Evolutionary conservation across 768 basidiomycete genomes (phyloP).

Genomic region (Suillus subluteus): DNA sequence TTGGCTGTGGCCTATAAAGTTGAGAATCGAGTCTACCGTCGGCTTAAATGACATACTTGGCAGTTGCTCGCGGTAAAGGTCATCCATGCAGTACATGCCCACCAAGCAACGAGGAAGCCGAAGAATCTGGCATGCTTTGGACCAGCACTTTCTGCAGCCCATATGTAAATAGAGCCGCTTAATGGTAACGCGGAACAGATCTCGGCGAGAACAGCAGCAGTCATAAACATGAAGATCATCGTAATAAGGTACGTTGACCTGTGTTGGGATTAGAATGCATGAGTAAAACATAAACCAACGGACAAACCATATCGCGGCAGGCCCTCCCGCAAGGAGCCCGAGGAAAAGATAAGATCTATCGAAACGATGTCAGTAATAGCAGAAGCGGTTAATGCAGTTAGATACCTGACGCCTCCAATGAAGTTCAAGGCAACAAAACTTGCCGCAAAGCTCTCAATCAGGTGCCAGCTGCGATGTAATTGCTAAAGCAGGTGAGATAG

Average conservation of each 20-base stretch:
- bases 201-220: conserved; percentile 85
- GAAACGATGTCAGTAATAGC: not conserved
- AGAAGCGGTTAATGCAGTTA: conserved; percentile 6
- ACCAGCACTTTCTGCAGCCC: conserved; percentile 93
- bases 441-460: conserved; percentile 84
- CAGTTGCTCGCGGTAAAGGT: conserved; percentile 90
- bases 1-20: conserved; percentile 76
- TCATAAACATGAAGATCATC: conserved; percentile 86
- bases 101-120: conserved; percentile 92
- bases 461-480: conserved; percentile 85
- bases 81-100: conserved; percentile 96
- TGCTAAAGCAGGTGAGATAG: conserved; percentile 48
- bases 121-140: conserved; percentile 85
- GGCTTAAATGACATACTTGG: conserved; percentile 53
- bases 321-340: conserved; percentile 83
- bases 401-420: conserved; percentile 82
- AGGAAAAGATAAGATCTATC: conserved; percentile 76
- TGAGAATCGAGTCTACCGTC: not conserved
- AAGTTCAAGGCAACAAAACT: conserved; percentile 91
- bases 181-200: conserved; percentile 87
- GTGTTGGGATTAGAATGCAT: conserved; percentile 8
- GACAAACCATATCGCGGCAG: conserved; percentile 78
- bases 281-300: not conserved
- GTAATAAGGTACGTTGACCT: conserved; percentile 89
- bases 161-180: conserved; percentile 92